Base-by-base conservation (phyloP, 768 basidiomycete species). In the Lentinula edodes region DNA sequence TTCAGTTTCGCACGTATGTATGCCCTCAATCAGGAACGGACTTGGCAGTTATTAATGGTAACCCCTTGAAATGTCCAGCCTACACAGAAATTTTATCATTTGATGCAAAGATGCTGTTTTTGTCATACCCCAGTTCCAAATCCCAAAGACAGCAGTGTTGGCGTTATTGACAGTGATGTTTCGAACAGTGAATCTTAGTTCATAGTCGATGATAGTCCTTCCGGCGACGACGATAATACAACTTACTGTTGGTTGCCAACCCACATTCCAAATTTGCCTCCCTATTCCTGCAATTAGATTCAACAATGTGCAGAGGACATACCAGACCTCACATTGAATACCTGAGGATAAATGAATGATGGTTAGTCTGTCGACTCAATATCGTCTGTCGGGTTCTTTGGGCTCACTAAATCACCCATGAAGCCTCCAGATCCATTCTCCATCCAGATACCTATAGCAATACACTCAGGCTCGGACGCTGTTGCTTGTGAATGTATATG, bases 81-180 rank as follows among this genome's bases (percentile, higher is more conserved):
- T 78, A 56, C 48, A n/a, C 12, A 23, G 53, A 16, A n/a, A 3
- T 9, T 36, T 54, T 38, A 20, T 9, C n/a, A 23, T 18, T 23
- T 32, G 18, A 12, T 6, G 15, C 9, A 41, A 42, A n/a, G 1
- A 15, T 5, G 6, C 1, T 41, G 4, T 6, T n/a, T 23, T 13
- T 5, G 20, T 5, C 71, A 52, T 68, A 80, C 79, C 80, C 81
- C 81, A 82, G 62, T 80, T 80, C 81, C 81, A 83, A 10, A 69
- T 12, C 1, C 51, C 51, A 52, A 52, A 52, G 34, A 52, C 51
- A 10, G 74, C 80, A 12, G 72, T 80, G 64, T 78, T 78, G 39
- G 84, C 82, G 63, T 84, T 80, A 65, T 83, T 85, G 63, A 86
- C 69, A 1, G 81, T 84, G 59, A 86, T 66, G 63, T 86, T 87